Conservation (phyloP, 257 asterid species). For the Nyctanthes arbortristis region DNA sequence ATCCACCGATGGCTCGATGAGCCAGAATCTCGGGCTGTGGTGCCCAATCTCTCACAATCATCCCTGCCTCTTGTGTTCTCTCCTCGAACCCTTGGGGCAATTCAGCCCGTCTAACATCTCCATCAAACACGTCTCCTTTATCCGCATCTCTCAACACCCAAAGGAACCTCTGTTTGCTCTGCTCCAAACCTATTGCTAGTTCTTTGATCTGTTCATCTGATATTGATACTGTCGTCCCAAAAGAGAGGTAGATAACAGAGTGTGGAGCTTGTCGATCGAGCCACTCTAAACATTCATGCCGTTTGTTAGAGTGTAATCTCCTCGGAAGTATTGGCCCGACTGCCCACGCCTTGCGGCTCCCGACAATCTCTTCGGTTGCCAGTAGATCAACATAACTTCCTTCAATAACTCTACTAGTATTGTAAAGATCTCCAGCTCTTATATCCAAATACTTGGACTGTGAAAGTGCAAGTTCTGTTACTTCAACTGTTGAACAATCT, state of each 20-base stretch:
- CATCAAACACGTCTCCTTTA: slow-evolving; percentile 35
- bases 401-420: too few species aligned
- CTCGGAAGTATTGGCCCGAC: slow-evolving; percentile 41
- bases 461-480: not conserved
- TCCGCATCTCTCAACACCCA: too few species aligned
- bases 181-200: too few species aligned
- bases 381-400: too few species aligned
- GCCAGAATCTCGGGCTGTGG: slow-evolving; percentile 52
- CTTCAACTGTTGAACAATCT: slow-evolving; percentile 6
- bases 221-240: too few species aligned
- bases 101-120: not conserved
- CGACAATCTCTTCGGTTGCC: too few species aligned
- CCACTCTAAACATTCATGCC: slow-evolving; percentile 22
- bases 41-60: too few species aligned
- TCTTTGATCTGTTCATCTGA: too few species aligned
- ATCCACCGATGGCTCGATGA: slow-evolving; percentile 44
- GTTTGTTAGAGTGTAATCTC: not conserved
- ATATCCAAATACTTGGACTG: slow-evolving; percentile 14
- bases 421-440: slow-evolving; percentile 39
- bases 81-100: too few species aligned
- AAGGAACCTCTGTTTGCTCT: too few species aligned
- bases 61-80: too few species aligned
- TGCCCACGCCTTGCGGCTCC: too few species aligned
- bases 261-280: slow-evolving; percentile 20
- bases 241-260: slow-evolving; percentile 26